These are phyloP conservation scores for Taiozyma sp. DNA, from an alignment of 1,139 yeast species.

Conservation along the genomic window DNA sequence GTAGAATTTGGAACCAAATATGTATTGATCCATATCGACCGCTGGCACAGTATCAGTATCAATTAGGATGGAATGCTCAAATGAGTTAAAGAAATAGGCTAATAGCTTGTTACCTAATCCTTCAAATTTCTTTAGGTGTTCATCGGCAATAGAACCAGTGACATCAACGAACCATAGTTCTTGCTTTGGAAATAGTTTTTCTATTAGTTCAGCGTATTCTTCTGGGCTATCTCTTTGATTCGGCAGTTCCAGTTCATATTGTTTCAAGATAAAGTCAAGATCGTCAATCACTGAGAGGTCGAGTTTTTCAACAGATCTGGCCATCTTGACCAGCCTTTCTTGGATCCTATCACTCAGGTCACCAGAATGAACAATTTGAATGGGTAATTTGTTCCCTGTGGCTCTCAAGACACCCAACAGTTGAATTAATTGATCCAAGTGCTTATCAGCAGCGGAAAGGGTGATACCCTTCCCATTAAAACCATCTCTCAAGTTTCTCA, in stretches of 20 bases:
- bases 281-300: slow-evolving; percentile 26
- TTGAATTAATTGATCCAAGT: slow-evolving; percentile 33
- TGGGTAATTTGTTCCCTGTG: slow-evolving; percentile 42
- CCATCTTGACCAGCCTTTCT: slow-evolving; percentile 23
- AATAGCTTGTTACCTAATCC: slow-evolving; percentile 44
- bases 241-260: slow-evolving; percentile 3
- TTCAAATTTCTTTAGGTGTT: slow-evolving; percentile 29
- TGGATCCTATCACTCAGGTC: slow-evolving; percentile 29
- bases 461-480: slow-evolving; percentile 45
- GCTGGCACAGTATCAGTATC: slow-evolving; percentile 53
- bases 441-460: slow-evolving; percentile 35
- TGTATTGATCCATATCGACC: slow-evolving; percentile 22
- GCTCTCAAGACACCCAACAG: slow-evolving; percentile 43
- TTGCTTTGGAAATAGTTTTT: slow-evolving; percentile 33
- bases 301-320: slow-evolving; percentile 25
- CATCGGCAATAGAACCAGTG: slow-evolving; percentile 23
- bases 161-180: slow-evolving; percentile 45
- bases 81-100: slow-evolving; percentile 44
- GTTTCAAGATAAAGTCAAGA: slow-evolving; percentile 17
- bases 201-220: slow-evolving; percentile 4
- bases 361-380: slow-evolving; percentile 48
- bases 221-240: neutral
- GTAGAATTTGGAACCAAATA: slow-evolving; percentile 34
- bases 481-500: slow-evolving; percentile 31
- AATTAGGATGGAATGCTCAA: slow-evolving; percentile 41